Evolutionary conservation across 208 protist genomes (phyloP).

Genomic region (Herpetomonas tarakana): DNA sequence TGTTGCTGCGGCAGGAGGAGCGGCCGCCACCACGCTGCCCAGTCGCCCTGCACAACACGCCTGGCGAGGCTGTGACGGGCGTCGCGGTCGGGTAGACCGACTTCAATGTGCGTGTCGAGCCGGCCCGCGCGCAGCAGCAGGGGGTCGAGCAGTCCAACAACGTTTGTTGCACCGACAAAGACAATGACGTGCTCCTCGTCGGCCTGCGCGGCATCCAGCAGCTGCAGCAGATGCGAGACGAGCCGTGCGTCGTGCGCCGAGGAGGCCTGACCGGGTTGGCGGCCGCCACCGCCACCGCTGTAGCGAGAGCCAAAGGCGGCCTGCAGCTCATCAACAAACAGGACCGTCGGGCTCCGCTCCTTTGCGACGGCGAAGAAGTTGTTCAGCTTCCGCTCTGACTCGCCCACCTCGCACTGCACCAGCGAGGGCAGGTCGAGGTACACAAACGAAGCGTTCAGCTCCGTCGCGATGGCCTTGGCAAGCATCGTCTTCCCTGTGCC

Average conservation of each 20-base stretch:
- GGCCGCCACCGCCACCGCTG: background rate
- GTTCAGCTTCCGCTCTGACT: constrained; percentile 83
- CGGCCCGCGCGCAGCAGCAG: constrained; percentile 71
- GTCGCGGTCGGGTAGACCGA: constrained; percentile 55
- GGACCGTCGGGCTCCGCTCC: constrained; percentile 71
- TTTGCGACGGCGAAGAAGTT: constrained; percentile 81
- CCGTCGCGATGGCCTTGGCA: constrained; percentile 88
- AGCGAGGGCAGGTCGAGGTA: constrained; percentile 85
- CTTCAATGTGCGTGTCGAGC: constrained; percentile 68
- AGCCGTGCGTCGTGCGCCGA: constrained; percentile 55
- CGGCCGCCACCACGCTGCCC: constrained; percentile 48
- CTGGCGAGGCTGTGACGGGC: constrained; percentile 39
- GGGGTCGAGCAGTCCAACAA: constrained; percentile 61
- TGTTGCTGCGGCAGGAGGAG: background rate
- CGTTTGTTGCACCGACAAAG: constrained; percentile 84
- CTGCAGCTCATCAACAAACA: constrained; percentile 97
- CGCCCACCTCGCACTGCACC: constrained; percentile 88
- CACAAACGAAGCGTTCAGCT: constrained; percentile 89
- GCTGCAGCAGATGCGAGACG: constrained; percentile 66
- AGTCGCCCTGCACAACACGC: constrained; percentile 62
- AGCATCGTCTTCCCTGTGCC: constrained; percentile 94
- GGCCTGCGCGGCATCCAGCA: constrained; percentile 69
- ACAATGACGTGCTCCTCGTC: constrained; percentile 53
- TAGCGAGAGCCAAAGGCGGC: constrained; percentile 68
- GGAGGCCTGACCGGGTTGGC: background rate